Base-by-base conservation (phyloP, 192 early-diverging fungal genomes). In the Coemansia sp. region DNA sequence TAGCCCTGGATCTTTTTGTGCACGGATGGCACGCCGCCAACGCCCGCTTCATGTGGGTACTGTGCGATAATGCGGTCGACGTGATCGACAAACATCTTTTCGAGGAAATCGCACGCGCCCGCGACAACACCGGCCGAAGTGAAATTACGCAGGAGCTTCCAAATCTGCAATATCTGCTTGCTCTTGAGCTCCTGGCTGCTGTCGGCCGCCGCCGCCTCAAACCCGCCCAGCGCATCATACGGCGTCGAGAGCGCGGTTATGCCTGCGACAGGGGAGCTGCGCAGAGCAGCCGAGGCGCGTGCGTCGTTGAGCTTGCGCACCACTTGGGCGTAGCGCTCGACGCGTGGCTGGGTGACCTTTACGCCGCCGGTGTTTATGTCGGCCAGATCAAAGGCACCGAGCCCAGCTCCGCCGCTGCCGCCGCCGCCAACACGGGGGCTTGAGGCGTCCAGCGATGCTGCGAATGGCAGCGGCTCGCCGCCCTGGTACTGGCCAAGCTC, bases 21-120 rank as follows among this genome's bases (percentile, higher is more conserved):
- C 15, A 91, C 75, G 0, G 88, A 87, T 1, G 92, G 91, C 23
- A 85, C 67, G 22, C 96, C 96, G 26, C 93, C 93, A 13, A 95
- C 63, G 32, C 77, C 68, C 0, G 84, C 85, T 25, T 83, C 84
- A 15, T 72, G 69, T 19, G 85, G 82, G 37, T 86, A 79, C 45
- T 83, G 72, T 5, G 75, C 54, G 2, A 91, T 55, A 5, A 68
- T 55, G 6, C 71, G 56, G 10, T 84, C 78, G 9, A 86, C 46
- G 36, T 71, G 68, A 24, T 72, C 54, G 1, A 77, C 39, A 52
- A 75, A 82, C 54, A 77, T 77, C 34, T 79, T 62, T 46, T 88
- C 83, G 20, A 75, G 44, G 34, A 68, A 68, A 27, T 45, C 48
- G 44, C 66, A 75, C 18, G 72, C 64, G 15, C 57, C 60, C 10